A percentile compares a stretch with the other conserved stretches of the same genome.
Conservation (phyloP, 2,329 filamentous ascomycete genomes). For the Pseudopithomyces chartarum region DNA sequence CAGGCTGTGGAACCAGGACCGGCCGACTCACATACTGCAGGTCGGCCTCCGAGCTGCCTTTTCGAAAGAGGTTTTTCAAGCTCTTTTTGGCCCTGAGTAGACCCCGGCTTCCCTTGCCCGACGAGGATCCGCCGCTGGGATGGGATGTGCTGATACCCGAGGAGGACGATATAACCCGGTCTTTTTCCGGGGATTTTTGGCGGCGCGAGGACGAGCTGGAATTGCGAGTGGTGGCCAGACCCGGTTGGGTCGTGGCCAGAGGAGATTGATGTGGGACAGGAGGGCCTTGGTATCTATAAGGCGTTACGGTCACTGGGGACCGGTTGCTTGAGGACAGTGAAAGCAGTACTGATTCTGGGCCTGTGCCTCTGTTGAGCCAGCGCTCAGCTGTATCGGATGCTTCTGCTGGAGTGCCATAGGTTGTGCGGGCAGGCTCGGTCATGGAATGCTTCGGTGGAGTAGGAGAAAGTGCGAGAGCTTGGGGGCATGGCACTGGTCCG, state of each 20-base stretch:
- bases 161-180: neutral
- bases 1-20: conserved; percentile 8
- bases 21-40: conserved; percentile 19
- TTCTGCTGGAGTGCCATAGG: neutral
- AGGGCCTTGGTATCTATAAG: too few species aligned
- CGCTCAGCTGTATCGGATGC: neutral
- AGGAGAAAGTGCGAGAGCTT: neutral
- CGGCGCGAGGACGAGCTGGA: neutral
- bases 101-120: too few species aligned
- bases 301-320: too few species aligned
- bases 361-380: neutral
- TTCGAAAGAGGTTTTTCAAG: neutral
- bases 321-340: neutral
- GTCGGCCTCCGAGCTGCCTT: neutral
- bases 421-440: neutral
- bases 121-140: neutral
- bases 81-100: neutral
- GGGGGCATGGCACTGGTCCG: neutral
- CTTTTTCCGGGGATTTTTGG: neutral
- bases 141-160: neutral
- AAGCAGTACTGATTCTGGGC: neutral
- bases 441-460: neutral
- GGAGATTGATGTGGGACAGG: neutral
- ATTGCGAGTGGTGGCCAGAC: neutral
- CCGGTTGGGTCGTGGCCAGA: neutral